These are phyloP conservation scores for Exophiala phaeomuriformis DNA, from an alignment of 2,329 filamentous ascomycete species.

Conservation along the genomic window DNA sequence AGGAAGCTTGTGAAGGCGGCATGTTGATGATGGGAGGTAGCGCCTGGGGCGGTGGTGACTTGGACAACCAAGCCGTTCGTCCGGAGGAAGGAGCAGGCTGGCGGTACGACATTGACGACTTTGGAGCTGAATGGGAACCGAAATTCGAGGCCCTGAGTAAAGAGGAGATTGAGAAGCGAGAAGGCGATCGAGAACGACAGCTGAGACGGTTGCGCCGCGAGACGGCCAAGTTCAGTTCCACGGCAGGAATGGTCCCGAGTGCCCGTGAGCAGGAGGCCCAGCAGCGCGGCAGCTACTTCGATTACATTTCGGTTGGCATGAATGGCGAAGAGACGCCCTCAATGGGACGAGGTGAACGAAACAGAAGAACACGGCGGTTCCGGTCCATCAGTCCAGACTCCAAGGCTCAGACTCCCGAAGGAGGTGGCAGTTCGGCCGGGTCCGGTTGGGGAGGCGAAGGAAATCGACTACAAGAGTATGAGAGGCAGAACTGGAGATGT, in stretches of 20 bases:
- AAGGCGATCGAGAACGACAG: constrained; percentile 87
- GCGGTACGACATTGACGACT: constrained; percentile 87
- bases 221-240: constrained; percentile 85
- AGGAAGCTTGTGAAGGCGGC: constrained; percentile 89
- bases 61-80: constrained; percentile 83
- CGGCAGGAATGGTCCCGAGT: constrained; percentile 59
- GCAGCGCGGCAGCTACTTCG: constrained; percentile 51
- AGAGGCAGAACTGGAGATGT: constrained; percentile 80
- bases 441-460: constrained; percentile 63
- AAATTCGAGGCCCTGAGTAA: constrained; percentile 76
- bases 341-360: constrained; percentile 84
- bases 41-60: constrained; percentile 56
- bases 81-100: constrained; percentile 74
- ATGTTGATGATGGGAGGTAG: constrained; percentile 58
- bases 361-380: constrained; percentile 92
- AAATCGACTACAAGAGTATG: constrained; percentile 58
- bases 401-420: constrained; percentile 65
- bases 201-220: constrained; percentile 79
- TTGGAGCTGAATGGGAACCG: constrained; percentile 77
- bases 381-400: constrained; percentile 75
- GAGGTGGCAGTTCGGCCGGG: constrained; percentile 45
- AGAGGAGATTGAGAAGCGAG: constrained; percentile 95
- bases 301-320: constrained; percentile 42
- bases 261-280: constrained; percentile 59
- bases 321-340: constrained; percentile 55